Base-by-base conservation (phyloP, 2,329 filamentous ascomycete species). In the Hirsutella thompsonii region DNA sequence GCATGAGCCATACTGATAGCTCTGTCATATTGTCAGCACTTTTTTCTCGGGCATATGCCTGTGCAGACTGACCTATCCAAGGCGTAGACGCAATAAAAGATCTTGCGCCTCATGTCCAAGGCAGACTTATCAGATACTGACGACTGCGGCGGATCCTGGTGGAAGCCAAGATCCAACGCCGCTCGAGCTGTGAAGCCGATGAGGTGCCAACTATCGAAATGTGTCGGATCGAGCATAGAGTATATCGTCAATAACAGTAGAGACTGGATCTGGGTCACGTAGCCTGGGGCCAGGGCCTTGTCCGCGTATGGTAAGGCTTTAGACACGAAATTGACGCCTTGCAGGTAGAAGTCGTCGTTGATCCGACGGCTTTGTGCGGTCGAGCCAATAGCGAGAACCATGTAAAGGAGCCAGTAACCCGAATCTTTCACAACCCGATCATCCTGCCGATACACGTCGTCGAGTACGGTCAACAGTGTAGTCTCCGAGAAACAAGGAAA, bases 181-280 rank as follows among this genome's bases (percentile, higher is more conserved):
- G 88, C 85, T 43, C 90, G 78, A 33, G 85, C 85, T 6, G 90
- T 89, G 56, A 92, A 89, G 6, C 90, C 92, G 42, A 95, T 84
- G 46, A 95, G 63, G 48, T 92, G 89, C 89, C 92, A 96, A 52
- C 83, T 87, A 54, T 94, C 88, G 54, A 94, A 95, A 55, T 93
- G 87, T 34, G 81, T 76, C 2, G 90, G 89, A 52, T 96, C 89
- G 38, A 94, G 69, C 67, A 92, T 83, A 3, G 90, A 81, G 58
- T 94, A 96, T 51, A 94, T 79, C 0, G 87, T 88, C 40, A 96
- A 74, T 2, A 96, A 69, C 2, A 95, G 63, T 19, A 96, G 69
- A 0, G 88, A 88, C 57, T 94, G 89, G 14, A 96, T 87, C 51
- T 92, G 90, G 2, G 76, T 75, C 20, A 87, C 76, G 41, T 87